phyloP scores from a whole-genome alignment of 2,329 filamentous ascomycete species.

The Penicillium sp. region DNA sequence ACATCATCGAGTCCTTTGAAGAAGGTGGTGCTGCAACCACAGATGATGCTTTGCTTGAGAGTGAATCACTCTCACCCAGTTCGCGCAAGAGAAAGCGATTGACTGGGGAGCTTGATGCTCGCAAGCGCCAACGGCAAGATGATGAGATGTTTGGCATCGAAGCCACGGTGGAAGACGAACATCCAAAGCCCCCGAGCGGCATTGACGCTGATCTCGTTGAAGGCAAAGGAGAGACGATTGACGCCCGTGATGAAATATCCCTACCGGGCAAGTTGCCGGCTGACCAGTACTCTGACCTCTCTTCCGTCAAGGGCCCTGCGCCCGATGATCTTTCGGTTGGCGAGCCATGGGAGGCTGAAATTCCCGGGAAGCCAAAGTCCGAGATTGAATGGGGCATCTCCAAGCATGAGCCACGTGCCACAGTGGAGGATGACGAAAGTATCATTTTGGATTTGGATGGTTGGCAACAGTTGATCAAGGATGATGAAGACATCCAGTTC shows the following conservation, averaged over 20 bases:
- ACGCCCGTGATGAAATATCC: slow-evolving; percentile 3
- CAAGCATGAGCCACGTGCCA: slow-evolving; percentile 60
- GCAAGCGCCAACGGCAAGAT: slow-evolving; percentile 82
- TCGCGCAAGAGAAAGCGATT: slow-evolving; percentile 76
- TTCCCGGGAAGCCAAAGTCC: slow-evolving; percentile 40
- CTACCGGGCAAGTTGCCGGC: slow-evolving; percentile 3
- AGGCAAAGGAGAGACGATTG: not conserved
- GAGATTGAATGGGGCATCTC: slow-evolving; percentile 65
- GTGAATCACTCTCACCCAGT: slow-evolving; percentile 55
- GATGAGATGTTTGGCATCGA: slow-evolving; percentile 74
- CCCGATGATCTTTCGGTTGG: slow-evolving; percentile 24
- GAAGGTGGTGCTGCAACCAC: slow-evolving; percentile 7
- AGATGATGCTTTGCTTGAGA: slow-evolving; percentile 29
- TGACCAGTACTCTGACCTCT: slow-evolving; percentile 2
- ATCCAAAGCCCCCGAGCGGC: slow-evolving; percentile 4
- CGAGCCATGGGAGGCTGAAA: slow-evolving; percentile 29
- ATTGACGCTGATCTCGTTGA: slow-evolving; percentile 6
- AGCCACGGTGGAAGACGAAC: slow-evolving; percentile 49
- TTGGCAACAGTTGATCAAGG: slow-evolving; percentile 68
- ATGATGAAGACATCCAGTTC: slow-evolving; percentile 65
- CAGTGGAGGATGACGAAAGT: slow-evolving; percentile 66
- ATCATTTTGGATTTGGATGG: slow-evolving; percentile 70
- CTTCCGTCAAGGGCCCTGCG: slow-evolving; percentile 3
- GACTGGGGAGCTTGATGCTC: slow-evolving; percentile 66
- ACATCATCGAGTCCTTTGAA: slow-evolving; percentile 24